Evolutionary conservation across 192 early-diverging fungal genomes (phyloP).

Genomic region (Podila clonocystis): DNA sequence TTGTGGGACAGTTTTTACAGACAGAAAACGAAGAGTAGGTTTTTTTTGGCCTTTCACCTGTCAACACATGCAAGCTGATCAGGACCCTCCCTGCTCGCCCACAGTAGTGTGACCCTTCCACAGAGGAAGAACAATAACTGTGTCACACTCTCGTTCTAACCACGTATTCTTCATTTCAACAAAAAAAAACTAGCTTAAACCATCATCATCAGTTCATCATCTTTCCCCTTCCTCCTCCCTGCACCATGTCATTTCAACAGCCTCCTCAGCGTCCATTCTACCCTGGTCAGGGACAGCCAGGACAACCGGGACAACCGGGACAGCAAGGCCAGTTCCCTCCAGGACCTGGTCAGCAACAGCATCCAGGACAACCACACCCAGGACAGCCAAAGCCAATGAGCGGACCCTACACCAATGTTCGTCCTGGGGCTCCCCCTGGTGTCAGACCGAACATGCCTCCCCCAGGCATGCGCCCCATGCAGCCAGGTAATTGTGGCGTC

Average conservation of each 20-base stretch:
- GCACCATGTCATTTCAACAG: constrained; percentile 7
- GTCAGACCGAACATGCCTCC: constrained; percentile 30
- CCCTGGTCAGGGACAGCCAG: constrained; percentile 8
- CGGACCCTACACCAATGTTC: constrained; percentile 23
- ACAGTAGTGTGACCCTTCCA: no score
- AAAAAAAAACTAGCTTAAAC: no score
- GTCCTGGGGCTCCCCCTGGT: constrained; percentile 25
- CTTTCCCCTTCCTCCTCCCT: background rate
- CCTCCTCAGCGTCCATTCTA: constrained; percentile 22
- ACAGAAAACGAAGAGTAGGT: no score
- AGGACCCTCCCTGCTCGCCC: no score
- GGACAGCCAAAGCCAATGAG: constrained; percentile 16
- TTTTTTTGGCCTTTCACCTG: background rate
- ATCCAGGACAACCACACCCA: constrained; percentile 3
- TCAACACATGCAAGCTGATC: no score
- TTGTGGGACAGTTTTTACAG: no score
- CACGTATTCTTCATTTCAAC: no score
- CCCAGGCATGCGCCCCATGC: constrained; percentile 1
- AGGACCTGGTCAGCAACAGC: background rate
- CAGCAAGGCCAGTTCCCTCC: constrained; percentile 10
- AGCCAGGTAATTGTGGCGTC: background rate
- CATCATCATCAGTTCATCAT: background rate
- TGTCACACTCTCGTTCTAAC: no score
- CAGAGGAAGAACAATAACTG: no score
- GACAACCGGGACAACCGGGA: constrained; percentile 20